Conservation (phyloP, 2,329 filamentous ascomycete species). For the Periconia sp. region DNA sequence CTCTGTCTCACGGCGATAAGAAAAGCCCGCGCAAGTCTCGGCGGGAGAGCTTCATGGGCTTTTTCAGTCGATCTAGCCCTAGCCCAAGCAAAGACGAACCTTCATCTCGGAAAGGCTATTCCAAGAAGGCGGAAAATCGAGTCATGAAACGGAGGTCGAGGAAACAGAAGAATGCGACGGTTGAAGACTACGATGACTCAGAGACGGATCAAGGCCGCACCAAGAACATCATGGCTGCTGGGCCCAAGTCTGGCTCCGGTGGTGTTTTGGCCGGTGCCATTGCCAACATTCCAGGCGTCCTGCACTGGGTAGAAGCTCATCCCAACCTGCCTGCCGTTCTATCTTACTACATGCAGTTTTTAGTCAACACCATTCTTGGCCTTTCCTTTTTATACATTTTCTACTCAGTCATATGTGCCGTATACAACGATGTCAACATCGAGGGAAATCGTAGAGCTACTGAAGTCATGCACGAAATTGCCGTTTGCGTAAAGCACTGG, state of each 20-base stretch:
- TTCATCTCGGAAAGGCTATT: slow-evolving; percentile 27
- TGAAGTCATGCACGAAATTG: slow-evolving; percentile 71
- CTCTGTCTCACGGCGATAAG: slow-evolving; percentile 23
- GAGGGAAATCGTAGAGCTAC: slow-evolving; percentile 70
- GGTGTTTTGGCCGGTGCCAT: slow-evolving; percentile 11
- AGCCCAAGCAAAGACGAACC: slow-evolving; percentile 41
- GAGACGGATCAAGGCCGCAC: slow-evolving; percentile 18
- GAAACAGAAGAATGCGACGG: slow-evolving; percentile 20
- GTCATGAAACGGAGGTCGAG: slow-evolving; percentile 39
- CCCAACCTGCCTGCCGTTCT: slow-evolving; percentile 67
- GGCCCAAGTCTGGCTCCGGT: slow-evolving; percentile 11
- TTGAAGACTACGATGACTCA: slow-evolving; percentile 27
- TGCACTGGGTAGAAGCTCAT: slow-evolving; percentile 65
- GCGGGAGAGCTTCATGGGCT: slow-evolving; percentile 35
- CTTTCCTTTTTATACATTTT: slow-evolving; percentile 64
- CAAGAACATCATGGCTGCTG: slow-evolving; percentile 1
- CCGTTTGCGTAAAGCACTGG: slow-evolving; percentile 72
- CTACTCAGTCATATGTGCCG: slow-evolving; percentile 68
- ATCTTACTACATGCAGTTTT: slow-evolving; percentile 66
- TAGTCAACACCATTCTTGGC: slow-evolving; percentile 66
- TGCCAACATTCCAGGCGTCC: slow-evolving; percentile 50
- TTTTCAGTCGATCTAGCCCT: slow-evolving; percentile 24
- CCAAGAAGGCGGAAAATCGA: slow-evolving; percentile 43
- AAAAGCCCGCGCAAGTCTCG: slow-evolving; percentile 26
- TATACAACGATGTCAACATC: slow-evolving; percentile 73